phyloP scores from a whole-genome alignment of 805 yeast species.

The Saturnispora sekii region DNA sequence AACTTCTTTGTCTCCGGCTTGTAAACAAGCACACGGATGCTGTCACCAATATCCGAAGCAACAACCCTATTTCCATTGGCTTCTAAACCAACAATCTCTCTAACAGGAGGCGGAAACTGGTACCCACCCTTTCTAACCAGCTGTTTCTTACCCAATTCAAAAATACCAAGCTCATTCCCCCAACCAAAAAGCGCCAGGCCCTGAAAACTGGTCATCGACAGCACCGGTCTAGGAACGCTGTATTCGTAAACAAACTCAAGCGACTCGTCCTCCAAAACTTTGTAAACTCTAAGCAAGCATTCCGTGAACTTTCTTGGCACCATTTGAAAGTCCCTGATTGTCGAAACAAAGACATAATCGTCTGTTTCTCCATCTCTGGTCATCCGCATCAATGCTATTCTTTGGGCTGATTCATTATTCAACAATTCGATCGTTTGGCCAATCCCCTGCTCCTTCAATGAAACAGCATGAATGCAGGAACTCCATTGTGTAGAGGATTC shows the following conservation, averaged over 20 bases:
- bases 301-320: constrained; percentile 22
- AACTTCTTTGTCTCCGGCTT: constrained; percentile 41
- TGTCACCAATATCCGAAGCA: constrained; percentile 63
- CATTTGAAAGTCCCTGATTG: constrained; percentile 24
- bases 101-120: constrained; percentile 25
- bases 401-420: constrained; percentile 32
- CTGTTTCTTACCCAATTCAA: constrained; percentile 72
- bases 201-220: constrained; percentile 44
- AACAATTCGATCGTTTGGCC: constrained; percentile 37
- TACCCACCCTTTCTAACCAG: constrained; percentile 56
- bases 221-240: constrained; percentile 35
- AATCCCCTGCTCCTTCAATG: constrained; percentile 27
- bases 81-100: constrained; percentile 44
- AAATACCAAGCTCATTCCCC: constrained; percentile 44
- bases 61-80: constrained; percentile 51
- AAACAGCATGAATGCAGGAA: constrained; percentile 44
- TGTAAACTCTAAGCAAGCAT: constrained; percentile 30
- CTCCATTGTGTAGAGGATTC: constrained; percentile 30
- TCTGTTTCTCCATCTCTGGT: constrained; percentile 24
- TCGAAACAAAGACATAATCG: constrained; percentile 38
- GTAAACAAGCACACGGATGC: constrained; percentile 49
- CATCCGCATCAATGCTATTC: constrained; percentile 27
- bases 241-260: constrained; percentile 55
- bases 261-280: constrained; percentile 26
- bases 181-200: constrained; percentile 55